Base-by-base conservation (phyloP, 2,329 filamentous ascomycete species). In the Ampelomyces quisqualis region DNA sequence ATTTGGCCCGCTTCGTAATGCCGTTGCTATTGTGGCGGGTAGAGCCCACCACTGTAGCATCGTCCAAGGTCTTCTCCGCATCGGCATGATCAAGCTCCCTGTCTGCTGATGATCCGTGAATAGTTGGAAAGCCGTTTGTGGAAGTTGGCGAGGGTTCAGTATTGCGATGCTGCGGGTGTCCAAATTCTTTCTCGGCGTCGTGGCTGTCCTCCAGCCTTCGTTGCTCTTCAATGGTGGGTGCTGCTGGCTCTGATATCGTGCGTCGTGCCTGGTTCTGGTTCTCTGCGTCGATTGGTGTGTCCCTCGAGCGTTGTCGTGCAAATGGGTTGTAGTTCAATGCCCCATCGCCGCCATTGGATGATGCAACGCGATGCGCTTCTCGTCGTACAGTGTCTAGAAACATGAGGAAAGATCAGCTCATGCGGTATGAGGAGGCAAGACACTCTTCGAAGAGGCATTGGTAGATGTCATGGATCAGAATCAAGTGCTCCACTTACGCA, bases 291-390 rank as follows among this genome's bases (percentile, higher is more conserved):
- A 41, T 18, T 29, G 48, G 39, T 3, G 49, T 42, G 17, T 58
- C 57, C 32, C 52, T 50, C 14, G 63, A 62, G 21, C 54, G 51
- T 27, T 47, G 45, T 20, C 63, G 48, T 14, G 65, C 62, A 28
- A 67, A 68, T 1, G 64, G 64, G 21, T 69, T 67, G 52, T 60
- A 65, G 33, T 65, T 65, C 22, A 49, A 22, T 8, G 47, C 31
- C 11, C 58, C 58, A 40, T 56, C 53, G 5, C 51, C 46, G 19
- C 47, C 49, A 5, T 47, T 46, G 13, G 46, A 49, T 34, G 62
- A 66, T n/a, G 66, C 66, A 30, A 58, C 53, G 39, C 63, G 62
- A 55, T 65, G 57, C 38, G 66, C 66, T 38, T 67, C 57, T 27
- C 56, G 62, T 42, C 64, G 58, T 53, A 69, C 60, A 13, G 62